A percentile compares a stretch with the other conserved stretches of the same genome.
phyloP scores from a whole-genome alignment of 2,329 filamentous ascomycete genomes.

The Domatiomyces globalis region DNA sequence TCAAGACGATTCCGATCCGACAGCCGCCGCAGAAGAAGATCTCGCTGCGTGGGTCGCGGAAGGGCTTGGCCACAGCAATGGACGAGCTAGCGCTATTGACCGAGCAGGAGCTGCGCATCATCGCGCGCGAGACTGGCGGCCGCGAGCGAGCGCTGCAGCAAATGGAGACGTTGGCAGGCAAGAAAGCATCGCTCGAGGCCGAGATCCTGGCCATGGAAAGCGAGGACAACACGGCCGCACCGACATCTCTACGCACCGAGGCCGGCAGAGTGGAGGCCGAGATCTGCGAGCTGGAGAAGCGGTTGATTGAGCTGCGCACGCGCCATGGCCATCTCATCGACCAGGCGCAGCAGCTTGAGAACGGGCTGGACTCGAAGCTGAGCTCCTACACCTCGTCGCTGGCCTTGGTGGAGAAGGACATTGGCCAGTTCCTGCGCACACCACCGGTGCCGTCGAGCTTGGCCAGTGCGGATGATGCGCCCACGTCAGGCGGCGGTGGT shows the following conservation, averaged over 20 bases:
- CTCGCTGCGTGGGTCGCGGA: slow-evolving; percentile 39
- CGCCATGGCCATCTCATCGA: slow-evolving; percentile 39
- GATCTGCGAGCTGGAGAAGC: slow-evolving; percentile 44
- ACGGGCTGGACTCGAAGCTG: slow-evolving; percentile 43
- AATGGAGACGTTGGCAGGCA: slow-evolving; percentile 38
- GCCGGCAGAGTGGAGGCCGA: slow-evolving; percentile 39
- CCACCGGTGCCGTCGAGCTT: slow-evolving; percentile 31
- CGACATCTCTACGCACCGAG: slow-evolving; percentile 35
- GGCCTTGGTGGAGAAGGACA: slow-evolving; percentile 40
- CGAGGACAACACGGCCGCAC: slow-evolving; percentile 31
- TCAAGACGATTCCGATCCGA: slow-evolving; percentile 26
- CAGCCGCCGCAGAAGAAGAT: slow-evolving; percentile 32
- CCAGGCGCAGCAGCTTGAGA: slow-evolving; percentile 41
- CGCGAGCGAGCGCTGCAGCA: slow-evolving; percentile 35
- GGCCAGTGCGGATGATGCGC: slow-evolving; percentile 3
- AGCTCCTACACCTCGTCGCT: slow-evolving; percentile 45
- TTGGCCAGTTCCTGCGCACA: slow-evolving; percentile 37
- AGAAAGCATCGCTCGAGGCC: slow-evolving; percentile 35
- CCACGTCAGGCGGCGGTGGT: neutral
- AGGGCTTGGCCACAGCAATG: slow-evolving; percentile 44
- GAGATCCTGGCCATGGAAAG: slow-evolving; percentile 36
- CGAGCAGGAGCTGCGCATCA: slow-evolving; percentile 39
- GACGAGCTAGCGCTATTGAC: slow-evolving; percentile 42
- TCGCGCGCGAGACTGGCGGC: slow-evolving; percentile 33
- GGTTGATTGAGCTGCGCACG: slow-evolving; percentile 41